Evolutionary conservation across 345 rosid genomes (phyloP), one percentile per base, ranked within the genome.

Genomic region (Dipteronia dyeriana): DNA sequence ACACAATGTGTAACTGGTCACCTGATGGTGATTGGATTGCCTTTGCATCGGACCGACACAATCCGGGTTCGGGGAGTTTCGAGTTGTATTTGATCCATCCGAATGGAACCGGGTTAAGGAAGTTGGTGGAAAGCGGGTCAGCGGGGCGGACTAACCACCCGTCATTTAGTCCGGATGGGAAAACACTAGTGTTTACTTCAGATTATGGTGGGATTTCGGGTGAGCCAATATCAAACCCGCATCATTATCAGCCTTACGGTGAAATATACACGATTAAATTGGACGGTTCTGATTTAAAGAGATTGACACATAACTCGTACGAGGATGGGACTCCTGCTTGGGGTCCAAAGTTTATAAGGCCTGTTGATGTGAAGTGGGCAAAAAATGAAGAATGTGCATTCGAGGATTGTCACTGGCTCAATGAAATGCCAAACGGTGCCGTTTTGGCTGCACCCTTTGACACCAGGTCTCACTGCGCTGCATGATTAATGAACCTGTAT

Each of bases 281-380:
- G 79, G 98, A 94, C 62, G 97, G 98, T 26, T 85, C 97, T 39
- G 85, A 81, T 79, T 76, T 92, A 74, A 91, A 79, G 88, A 90
- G 98, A 75, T 69, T 88, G 79, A 92, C 97, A 3, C 97, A 91
- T 43, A 94, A 94, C 67, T 90, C 94, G 0, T 94, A 80, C 31
- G 98, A 94, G 79, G 98, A 94, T 85, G 98, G 98, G 68, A 92
- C 97, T 41, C 97, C 98, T 0, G 83, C 87, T 0, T 94, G 97
- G 97, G 88, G 89, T 8, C 92, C 92, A 1, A 57, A 72, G 14
- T 88, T 78, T 47, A 87, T 92, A 1, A 53, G 64, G 66, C 92
- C 98, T 2, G 69, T 25, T 1, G 88, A 94, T 5, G 91, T 91
- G 78, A 85, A 70, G 74, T 79, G 83, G 79, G 82, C 80, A 0